Base-by-base conservation (phyloP, 2,329 filamentous ascomycete genomes). In the Epichloe festucae region DNA sequence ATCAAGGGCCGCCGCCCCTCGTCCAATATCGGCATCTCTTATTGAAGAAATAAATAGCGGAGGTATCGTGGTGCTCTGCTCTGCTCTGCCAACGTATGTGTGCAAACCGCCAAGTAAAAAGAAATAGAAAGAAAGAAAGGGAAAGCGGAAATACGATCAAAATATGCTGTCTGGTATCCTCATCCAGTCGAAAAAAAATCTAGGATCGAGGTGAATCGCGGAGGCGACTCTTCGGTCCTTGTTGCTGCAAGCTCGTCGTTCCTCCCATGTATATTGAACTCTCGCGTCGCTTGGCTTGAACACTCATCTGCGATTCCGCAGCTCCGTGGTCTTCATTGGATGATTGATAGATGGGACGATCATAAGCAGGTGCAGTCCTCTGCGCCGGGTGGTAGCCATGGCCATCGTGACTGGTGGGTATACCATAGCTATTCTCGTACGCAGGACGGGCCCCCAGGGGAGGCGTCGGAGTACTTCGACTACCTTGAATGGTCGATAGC, bases 201-300 rank as follows among this genome's bases (percentile, higher is more conserved):
- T 15, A 50, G n/a, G 39, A 75, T 57, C 70, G 72, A n/a, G 70
- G 71, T 62, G 79, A 76, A 55, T 80, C 76, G 39, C 76, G 70
- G 36, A 79, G 66, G 11, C 76, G 76, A 56, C 75, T 78, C 60
- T 73, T 75, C 0, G 74, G 76, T 40, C 67, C 66, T 57, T 78
- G 76, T 19, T 73, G 70, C 50, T 70, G 74, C 35, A 78, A 63
- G 27, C 72, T 70, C 48, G 67, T 63, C 56, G 74, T 69, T 19
- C 69, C 68, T 53, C 75, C 70, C 60, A 76, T 71, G 54, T 81
- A 78, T 63, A 84, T 78, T 45, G 72, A 70, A 59, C 81, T 84
- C 64, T 84, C 80, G 48, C 81, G 74, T 47, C 78, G 71, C 69
- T 76, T 54, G 58, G 59, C 51, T 31, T 31, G 50, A 23, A 39